phyloP scores from a whole-genome alignment of 345 rosid genomes.

The Bruguiera sexangula region DNA sequence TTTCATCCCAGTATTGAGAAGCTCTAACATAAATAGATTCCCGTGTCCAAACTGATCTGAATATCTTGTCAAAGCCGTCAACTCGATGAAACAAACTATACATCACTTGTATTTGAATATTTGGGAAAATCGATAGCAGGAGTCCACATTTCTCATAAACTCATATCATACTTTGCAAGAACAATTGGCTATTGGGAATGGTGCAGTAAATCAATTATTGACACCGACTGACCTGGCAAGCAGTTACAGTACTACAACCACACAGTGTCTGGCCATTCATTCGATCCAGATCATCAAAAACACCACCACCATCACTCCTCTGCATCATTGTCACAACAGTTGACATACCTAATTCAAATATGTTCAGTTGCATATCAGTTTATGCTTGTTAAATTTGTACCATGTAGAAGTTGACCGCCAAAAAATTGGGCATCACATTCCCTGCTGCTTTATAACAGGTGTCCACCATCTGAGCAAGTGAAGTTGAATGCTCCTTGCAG shows the following conservation, averaged over 20 bases:
- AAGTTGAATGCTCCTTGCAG: slow-evolving; percentile 90
- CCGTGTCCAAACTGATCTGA: too few relatives aligned
- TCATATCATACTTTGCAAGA: too few relatives aligned
- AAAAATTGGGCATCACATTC: slow-evolving; percentile 75
- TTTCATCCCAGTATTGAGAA: neutral
- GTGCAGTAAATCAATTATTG: neutral
- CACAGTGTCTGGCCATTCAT: slow-evolving; percentile 83
- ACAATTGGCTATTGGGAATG: neutral
- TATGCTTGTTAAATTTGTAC: slow-evolving; percentile 30
- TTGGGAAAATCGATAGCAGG: slow-evolving; percentile 4
- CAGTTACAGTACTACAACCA: slow-evolving; percentile 70
- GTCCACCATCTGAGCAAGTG: slow-evolving; percentile 75
- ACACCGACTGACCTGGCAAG: slow-evolving; percentile 69
- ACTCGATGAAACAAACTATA: too few relatives aligned
- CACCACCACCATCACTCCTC: slow-evolving; percentile 98
- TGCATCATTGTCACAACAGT: slow-evolving; percentile 32
- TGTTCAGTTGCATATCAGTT: slow-evolving; percentile 1
- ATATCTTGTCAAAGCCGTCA: too few relatives aligned
- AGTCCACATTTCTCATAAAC: neutral
- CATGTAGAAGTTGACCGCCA: slow-evolving; percentile 98
- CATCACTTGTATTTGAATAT: neutral
- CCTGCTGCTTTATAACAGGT: slow-evolving; percentile 89
- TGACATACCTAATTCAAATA: slow-evolving; percentile 13
- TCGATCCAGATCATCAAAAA: slow-evolving; percentile 72
- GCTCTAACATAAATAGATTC: neutral